Base-by-base conservation (phyloP, 83 land plant genomes). In the Picea mariana region DNA sequence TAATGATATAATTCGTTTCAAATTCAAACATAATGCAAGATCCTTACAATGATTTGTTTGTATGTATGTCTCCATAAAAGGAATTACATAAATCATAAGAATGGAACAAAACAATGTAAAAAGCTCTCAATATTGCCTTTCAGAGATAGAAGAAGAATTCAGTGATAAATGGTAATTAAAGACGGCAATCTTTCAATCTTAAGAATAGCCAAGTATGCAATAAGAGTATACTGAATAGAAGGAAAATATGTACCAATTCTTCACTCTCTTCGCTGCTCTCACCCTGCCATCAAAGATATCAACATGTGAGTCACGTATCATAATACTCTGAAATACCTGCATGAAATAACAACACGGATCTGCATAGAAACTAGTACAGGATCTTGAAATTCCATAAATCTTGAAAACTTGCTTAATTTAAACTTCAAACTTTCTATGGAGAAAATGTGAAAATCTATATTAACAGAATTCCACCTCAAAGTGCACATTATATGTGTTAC, bases 241-340 rank as follows among this genome's bases (percentile, higher is more conserved):
- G 4, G 49, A 82, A 40, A 81, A 67, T 21, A 13, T 26, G 40
- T 81, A 81, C 82, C 6, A 27, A 49, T 52, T 55, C 61, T 44
- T 81, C 78, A 13, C n/a, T 49, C 20, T 81, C 82, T 21, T 83
- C 85, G 47, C 81, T 80, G 81, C 42, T 81, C 18, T 79, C 68
- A 20, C 64, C 82, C 81, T 86, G 76, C n/a, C 71, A 16, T 52
- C 42, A 77, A 71, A 77, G 38, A 77, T 58, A 77, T 31, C 34
- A 77, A 27, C 62, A 2, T 3, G 26, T 71, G 23, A 71, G 75
- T 27, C 27, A 38, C 23, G 18, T 71, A 38, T 71, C 23, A 20
- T 42, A 71, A 15, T 42, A 71, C 38, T 18, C 18, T 1, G 44
- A 8, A 38, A 71, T 18, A 71, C 75, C 9, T 18, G 3, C 40